A percentile compares a stretch with the other conserved stretches of the same genome.
Evolutionary conservation across 352 stramenopile species (phyloP).

Genomic region (Pythium vanterpoolii): DNA sequence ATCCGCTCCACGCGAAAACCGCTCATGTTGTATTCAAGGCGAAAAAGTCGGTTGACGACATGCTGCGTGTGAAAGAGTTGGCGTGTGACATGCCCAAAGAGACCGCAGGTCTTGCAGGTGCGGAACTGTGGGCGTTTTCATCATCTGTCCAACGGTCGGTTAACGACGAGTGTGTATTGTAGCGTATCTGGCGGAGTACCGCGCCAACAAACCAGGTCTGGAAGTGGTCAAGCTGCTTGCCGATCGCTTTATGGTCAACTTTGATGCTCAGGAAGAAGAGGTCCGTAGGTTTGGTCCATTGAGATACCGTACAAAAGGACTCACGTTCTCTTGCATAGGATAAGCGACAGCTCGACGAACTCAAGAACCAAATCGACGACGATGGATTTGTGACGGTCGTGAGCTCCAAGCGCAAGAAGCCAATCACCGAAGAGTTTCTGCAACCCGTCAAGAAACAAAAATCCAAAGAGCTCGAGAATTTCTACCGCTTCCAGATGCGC

Average conservation of each 20-base stretch:
- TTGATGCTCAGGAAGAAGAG: slow-evolving; percentile 67
- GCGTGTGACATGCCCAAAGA: slow-evolving; percentile 28
- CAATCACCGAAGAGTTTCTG: slow-evolving; percentile 34
- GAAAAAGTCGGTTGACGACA: slow-evolving; percentile 46
- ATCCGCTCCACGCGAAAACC: slow-evolving; percentile 32
- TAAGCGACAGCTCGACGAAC: slow-evolving; percentile 49
- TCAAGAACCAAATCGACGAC: slow-evolving; percentile 80
- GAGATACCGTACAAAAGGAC: too few relatives aligned
- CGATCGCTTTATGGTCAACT: slow-evolving; percentile 74
- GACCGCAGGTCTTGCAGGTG: slow-evolving; percentile 35
- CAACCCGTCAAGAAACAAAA: slow-evolving; percentile 81
- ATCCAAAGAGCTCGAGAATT: slow-evolving; percentile 75
- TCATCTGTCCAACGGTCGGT: background rate
- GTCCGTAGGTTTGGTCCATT: too few relatives aligned
- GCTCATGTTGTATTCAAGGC: slow-evolving; percentile 79
- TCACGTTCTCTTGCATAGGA: too few relatives aligned
- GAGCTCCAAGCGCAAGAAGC: slow-evolving; percentile 65
- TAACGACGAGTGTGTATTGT: background rate
- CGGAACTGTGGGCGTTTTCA: background rate
- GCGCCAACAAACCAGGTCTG: slow-evolving; percentile 59
- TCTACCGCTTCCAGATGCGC: slow-evolving; percentile 85
- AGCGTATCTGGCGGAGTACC: slow-evolving; percentile 64
- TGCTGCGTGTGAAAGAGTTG: slow-evolving; percentile 42
- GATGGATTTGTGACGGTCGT: slow-evolving; percentile 83
- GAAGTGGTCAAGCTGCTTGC: slow-evolving; percentile 60